Evolutionary conservation across 2,329 filamentous ascomycete species (phyloP).

Genomic region (Pseudogymnoascus sp.): DNA sequence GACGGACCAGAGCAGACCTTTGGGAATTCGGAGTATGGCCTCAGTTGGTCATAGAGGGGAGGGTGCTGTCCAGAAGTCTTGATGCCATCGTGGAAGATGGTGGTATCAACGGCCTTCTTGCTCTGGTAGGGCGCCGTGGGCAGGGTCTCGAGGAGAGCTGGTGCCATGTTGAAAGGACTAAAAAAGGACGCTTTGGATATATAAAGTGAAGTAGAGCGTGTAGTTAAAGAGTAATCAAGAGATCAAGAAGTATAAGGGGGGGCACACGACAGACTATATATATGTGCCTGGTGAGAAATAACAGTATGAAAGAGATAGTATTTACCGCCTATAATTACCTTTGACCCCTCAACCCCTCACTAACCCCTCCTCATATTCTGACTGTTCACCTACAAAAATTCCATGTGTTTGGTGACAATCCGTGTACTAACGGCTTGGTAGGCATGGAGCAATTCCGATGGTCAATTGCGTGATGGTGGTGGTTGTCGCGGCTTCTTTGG

Average conservation of each 20-base stretch:
- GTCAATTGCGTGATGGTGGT: neutral
- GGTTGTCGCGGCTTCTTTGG: neutral
- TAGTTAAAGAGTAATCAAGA: neutral
- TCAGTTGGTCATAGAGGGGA: slow-evolving; percentile 59
- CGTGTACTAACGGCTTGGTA: neutral
- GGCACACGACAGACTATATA: slow-evolving; percentile 2
- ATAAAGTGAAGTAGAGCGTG: neutral
- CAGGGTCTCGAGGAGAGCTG: slow-evolving; percentile 16
- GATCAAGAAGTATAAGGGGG: neutral
- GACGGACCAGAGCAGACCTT: slow-evolving; percentile 64
- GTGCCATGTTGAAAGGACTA: slow-evolving; percentile 16
- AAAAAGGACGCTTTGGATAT: neutral
- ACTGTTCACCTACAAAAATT: neutral
- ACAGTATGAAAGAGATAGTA: neutral
- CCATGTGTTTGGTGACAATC: neutral
- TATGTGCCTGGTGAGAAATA: neutral
- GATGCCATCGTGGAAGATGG: slow-evolving; percentile 32
- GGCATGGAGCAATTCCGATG: slow-evolving; percentile 3
- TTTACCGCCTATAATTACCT: neutral
- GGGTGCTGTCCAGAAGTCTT: slow-evolving; percentile 62
- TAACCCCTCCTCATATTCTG: neutral
- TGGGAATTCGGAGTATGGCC: slow-evolving; percentile 64
- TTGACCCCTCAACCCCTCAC: neutral
- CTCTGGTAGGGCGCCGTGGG: slow-evolving; percentile 15
- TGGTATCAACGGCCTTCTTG: slow-evolving; percentile 21